Base-by-base conservation (phyloP, 2,329 filamentous ascomycete species). In the Arthrobotrys iridis region DNA sequence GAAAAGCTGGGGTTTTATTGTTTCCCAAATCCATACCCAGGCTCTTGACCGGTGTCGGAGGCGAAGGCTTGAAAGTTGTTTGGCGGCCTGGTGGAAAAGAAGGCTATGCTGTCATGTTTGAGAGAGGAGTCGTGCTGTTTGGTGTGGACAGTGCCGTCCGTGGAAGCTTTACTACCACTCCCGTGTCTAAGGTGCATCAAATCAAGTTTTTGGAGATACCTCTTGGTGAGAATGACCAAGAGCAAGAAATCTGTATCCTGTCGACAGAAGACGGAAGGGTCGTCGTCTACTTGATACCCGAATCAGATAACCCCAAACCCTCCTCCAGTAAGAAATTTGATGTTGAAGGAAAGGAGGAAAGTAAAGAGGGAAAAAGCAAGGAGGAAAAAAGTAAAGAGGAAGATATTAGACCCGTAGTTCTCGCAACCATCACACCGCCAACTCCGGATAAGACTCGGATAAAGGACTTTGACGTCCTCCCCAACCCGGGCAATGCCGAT, bases 201-300 rank as follows among this genome's bases (percentile, higher is more conserved):
- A 85, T 97, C 77, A 84, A 85, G 68, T 97, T 97, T 81, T 80
- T 97, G 33, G 81, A 81, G 10, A 57, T 82, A 20, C 77, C 77
- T 22, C 81, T 67, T 18, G 50, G 45, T 11, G 35, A 52, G 4
- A 46, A 30, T n/a, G 84, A 85, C 13, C 83, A 83, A 4, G 83
- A 83, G 55, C 83, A 83, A 20, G 87, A 88, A 35, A 81, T 93
- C 4, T 82, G 98, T 43, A 89, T 90, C 0, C 85, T 95, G 0
- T 93, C 93, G 1, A 97, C 95, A 0, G 95, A 98, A 81, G 94
- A 98, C 81, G 95, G 95, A 0, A 87, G 91, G 60, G 86, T 98
- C 35, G 80, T 96, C 59, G 92, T 98, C 81, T 96, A 68, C 41
- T 22, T 45, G 4, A 24, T 64, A 10, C 63, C 71, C 3, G 18